phyloP scores from a whole-genome alignment of 2,329 filamentous ascomycete species.

The Fusarium lateritium region DNA sequence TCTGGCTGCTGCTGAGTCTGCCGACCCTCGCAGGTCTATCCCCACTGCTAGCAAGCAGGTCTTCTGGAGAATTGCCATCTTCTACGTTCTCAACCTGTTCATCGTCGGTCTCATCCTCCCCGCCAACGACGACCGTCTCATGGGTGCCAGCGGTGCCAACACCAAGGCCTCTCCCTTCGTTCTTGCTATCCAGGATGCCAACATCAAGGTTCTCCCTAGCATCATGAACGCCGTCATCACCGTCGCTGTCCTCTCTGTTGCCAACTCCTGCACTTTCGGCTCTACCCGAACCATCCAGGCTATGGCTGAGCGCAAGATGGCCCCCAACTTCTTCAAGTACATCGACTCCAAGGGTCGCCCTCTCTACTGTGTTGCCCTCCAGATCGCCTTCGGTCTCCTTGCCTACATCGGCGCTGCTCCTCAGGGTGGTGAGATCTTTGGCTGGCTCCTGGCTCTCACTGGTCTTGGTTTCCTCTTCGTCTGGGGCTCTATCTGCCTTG shows the following conservation, averaged over 20 bases:
- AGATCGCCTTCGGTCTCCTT: conserved; percentile 79
- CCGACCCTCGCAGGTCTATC: conserved; percentile 82
- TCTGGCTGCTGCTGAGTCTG: conserved; percentile 82
- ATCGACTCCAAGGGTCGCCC: conserved; percentile 87
- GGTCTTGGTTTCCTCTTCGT: conserved; percentile 85
- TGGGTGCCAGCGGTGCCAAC: conserved; percentile 71
- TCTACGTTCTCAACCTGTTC: conserved; percentile 88
- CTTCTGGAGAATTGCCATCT: conserved; percentile 93
- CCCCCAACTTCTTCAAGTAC: conserved; percentile 82
- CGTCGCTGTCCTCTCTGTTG: conserved; percentile 90
- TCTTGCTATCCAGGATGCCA: conserved; percentile 88
- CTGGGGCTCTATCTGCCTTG: conserved; percentile 86
- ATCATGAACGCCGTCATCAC: conserved; percentile 96
- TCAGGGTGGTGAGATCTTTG: conserved; percentile 75
- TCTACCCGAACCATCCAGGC: conserved; percentile 92
- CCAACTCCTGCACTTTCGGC: conserved; percentile 92
- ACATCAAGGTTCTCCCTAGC: conserved; percentile 84
- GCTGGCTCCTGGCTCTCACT: conserved; percentile 84
- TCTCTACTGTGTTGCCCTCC: conserved; percentile 78
- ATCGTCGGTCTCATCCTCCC: conserved; percentile 88
- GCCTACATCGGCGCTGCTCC: conserved; percentile 80
- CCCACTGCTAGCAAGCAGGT: conserved; percentile 93
- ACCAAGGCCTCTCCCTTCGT: conserved; percentile 90
- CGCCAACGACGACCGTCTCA: conserved; percentile 75
- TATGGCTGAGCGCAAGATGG: conserved; percentile 88